Percentiles rank a stretch among this genome's conserved stretches.
Evolutionary conservation across 805 yeast genomes (phyloP).

Genomic region (Saccharomycopsis schoenii): DNA sequence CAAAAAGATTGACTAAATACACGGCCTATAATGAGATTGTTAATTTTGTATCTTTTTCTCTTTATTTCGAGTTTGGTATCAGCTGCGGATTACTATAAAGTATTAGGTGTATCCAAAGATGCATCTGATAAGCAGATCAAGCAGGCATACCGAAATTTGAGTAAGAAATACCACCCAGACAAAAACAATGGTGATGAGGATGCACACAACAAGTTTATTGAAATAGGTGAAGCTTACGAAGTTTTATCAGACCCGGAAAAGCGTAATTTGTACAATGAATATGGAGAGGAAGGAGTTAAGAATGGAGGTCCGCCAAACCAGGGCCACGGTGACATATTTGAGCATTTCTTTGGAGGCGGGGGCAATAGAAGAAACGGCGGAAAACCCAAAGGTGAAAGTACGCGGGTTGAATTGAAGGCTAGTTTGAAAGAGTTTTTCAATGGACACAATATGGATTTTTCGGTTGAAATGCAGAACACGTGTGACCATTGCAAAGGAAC

Average conservation of each 20-base stretch:
- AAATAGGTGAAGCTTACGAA: slow-evolving; percentile 90
- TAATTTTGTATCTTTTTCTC: background rate
- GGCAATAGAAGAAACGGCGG: slow-evolving; percentile 29
- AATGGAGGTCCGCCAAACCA: slow-evolving; percentile 36
- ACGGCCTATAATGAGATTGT: background rate
- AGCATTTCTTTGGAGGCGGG: slow-evolving; percentile 44
- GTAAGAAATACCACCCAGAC: slow-evolving; percentile 76
- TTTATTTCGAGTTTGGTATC: background rate
- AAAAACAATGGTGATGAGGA: slow-evolving; percentile 76
- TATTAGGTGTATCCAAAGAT: slow-evolving; percentile 57
- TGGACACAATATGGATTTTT: slow-evolving; percentile 57
- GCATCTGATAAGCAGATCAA: slow-evolving; percentile 17
- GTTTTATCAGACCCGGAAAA: slow-evolving; percentile 62
- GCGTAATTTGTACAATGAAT: slow-evolving; percentile 57
- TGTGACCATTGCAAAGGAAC: slow-evolving; percentile 76
- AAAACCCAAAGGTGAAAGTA: slow-evolving; percentile 44
- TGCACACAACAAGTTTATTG: slow-evolving; percentile 80
- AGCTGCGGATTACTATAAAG: slow-evolving; percentile 37
- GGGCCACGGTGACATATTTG: slow-evolving; percentile 49
- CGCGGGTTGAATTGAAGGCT: slow-evolving; percentile 45
- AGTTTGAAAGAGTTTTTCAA: slow-evolving; percentile 56
- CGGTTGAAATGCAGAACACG: slow-evolving; percentile 57
- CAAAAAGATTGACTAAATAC: no score
- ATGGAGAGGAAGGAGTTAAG: slow-evolving; percentile 67
- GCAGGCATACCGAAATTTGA: slow-evolving; percentile 16